Percentiles rank a stretch among this genome's conserved stretches.
Evolutionary conservation across 805 yeast species (phyloP).

Genomic region (Maudiozyma barnettii): DNA sequence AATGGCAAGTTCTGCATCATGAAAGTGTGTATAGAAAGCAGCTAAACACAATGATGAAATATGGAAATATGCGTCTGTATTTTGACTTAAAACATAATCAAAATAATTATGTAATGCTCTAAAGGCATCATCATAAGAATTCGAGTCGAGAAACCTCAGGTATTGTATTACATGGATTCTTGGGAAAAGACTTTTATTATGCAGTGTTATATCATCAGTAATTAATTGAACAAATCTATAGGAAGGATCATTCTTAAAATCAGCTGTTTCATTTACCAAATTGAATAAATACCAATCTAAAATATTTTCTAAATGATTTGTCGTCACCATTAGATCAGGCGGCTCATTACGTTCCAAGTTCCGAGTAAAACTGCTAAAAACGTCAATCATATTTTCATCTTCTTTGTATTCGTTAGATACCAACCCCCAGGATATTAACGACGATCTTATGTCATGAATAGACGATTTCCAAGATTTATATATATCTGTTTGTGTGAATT

Average conservation of each 20-base stretch:
- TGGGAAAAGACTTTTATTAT: slow-evolving; percentile 21
- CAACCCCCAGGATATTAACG: background rate
- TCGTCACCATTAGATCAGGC: slow-evolving; percentile 4
- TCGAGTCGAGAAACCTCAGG: slow-evolving; percentile 9
- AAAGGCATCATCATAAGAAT: slow-evolving; percentile 30
- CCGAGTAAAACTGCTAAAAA: background rate
- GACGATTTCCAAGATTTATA: background rate
- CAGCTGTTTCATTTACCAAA: background rate
- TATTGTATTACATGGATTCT: slow-evolving; percentile 18
- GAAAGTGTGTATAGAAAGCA: slow-evolving; percentile 58
- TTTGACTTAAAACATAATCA: slow-evolving; percentile 66
- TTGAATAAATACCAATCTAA: slow-evolving; percentile 16
- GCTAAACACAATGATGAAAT: slow-evolving; percentile 69
- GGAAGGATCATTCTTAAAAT: background rate
- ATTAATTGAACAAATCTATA: background rate
- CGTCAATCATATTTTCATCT: slow-evolving; percentile 7
- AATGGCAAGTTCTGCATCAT: slow-evolving; percentile 58
- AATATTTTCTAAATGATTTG: slow-evolving; percentile 18
- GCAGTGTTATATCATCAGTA: slow-evolving; percentile 9
- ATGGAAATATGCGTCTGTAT: slow-evolving; percentile 58
- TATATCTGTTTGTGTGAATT: slow-evolving; percentile 3
- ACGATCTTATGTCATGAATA: background rate
- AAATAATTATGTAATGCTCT: slow-evolving; percentile 52
- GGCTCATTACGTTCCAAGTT: background rate
- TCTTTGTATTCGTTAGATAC: background rate